Evolutionary conservation across 495 filamentous ascomycete genomes (phyloP), one percentile per base, ranked within the genome.

Genomic region (Penicillium bovifimosum): DNA sequence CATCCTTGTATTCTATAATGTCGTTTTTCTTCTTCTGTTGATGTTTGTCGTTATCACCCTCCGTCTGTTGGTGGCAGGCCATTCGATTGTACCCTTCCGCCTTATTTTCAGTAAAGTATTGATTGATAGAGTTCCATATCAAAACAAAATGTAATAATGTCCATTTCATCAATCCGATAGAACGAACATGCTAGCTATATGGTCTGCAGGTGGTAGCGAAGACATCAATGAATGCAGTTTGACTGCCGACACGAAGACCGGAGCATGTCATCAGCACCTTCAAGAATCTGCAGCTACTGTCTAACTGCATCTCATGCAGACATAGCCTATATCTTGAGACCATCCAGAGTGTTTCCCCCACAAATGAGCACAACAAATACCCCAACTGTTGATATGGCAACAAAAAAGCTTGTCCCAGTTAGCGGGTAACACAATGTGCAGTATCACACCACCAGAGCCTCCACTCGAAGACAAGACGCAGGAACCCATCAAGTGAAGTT

Each of bases 1-100:
- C 47, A 41, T 54, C 58, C 55, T 56, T 66, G 63, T 66, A 66
- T 64, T 66, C 38, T 66, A 64, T 66, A 64, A 58, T 60, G 41
- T 64, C 44, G 41, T 40, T 41, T 24, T 48, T 61, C 58, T 63
- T 59, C 52, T 63, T 61, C 53, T 56, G 63, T 64, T 61, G 55
- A 64, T 65, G 54, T 63, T 66, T 66, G 63, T 64, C 51, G 50
- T 64, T 65, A 57, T 57, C 58, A 65, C 50, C 52, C 46, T 40
- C 36, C 38, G 54, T 50, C 58, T 64, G 58, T 61, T 52, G 52
- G 51, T 54, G 47, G 58, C 63, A 57, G 63, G 53, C 55, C 52
- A 47, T 56, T 63, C 41, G 38, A 56, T 47, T 58, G 52, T 52
- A 55, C 52, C 36, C 16, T 47, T 59, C 49, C 33, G 55, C 49